Base-by-base conservation (phyloP, 2,329 filamentous ascomycete genomes). In the Verticillium longisporum region DNA sequence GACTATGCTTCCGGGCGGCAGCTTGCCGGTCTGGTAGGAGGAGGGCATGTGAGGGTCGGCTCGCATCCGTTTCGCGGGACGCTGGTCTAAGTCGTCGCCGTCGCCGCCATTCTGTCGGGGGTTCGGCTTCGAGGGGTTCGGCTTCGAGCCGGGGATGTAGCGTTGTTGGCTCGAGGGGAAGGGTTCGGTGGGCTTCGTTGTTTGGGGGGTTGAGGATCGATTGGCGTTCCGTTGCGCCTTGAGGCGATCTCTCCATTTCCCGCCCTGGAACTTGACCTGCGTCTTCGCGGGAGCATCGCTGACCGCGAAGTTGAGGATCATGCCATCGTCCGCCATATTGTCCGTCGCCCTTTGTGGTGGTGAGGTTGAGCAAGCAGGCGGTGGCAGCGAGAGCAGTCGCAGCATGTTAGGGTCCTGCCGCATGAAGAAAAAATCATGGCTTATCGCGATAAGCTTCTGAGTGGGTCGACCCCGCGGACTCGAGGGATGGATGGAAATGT, bases 301-400 rank as follows among this genome's bases (percentile, higher is more conserved):
- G 61, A 97, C 79, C 68, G 92, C 88, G 73, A 98, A 97, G 70
- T 98, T 98, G 72, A 98, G 80, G 61, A 97, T 84, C 86, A 99
- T 90, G 67, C 92, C 92, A 87, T 96, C 91, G 79, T 98, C 93
- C 58, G 91, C 91, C 93, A 98, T 97, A 63, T 62, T 71, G 62
- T 60, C 54, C 64, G 60, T 38, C 5, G 50, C 26, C 10, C 50
- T 37, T 13, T 59, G 38, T 26, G 26, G 26, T 55, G 54, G 54
- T 21, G 45, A 53, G 26, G 6, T 56, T 56, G 33, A 33, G 33
- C 50, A 55, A 31, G 14, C 26, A 56, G 14, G 26, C 54, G 45
- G 41, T 53, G 45, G 45, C 45, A 53, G 18, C 45, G 13, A 10
- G 21, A 53, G 45, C 18, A 10, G 18, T 53, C 45, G 45, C 45